A percentile compares a stretch with the other conserved stretches of the same genome.
Evolutionary conservation across 768 basidiomycete genomes (phyloP).

Genomic region (Trametes gibbosa): DNA sequence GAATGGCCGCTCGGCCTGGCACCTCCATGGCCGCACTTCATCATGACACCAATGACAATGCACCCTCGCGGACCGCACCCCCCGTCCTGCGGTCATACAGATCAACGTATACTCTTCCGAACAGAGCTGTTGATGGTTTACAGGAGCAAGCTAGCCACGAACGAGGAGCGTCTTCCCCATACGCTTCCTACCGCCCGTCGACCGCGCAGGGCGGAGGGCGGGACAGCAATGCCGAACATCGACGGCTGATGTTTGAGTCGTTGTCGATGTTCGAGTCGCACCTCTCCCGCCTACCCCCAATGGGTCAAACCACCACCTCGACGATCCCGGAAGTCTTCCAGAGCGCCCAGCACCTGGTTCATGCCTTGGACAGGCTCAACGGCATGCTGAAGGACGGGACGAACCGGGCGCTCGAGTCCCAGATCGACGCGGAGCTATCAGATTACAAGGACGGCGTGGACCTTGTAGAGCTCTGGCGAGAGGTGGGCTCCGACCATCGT

Average conservation of each 20-base stretch:
- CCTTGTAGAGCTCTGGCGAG: conserved; percentile 60
- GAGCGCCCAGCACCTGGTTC: conserved; percentile 61
- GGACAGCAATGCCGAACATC: conserved; percentile 48
- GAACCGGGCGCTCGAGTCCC: conserved; percentile 60
- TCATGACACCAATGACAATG: conserved; percentile 25
- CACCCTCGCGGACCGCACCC: conserved; percentile 38
- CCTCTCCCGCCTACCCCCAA: conserved; percentile 51
- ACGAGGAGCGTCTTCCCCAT: conserved; percentile 19
- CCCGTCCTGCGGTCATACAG: conserved; percentile 40
- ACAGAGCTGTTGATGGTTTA: conserved; percentile 4
- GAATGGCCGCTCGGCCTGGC: conserved; percentile 20
- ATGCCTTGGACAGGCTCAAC: conserved; percentile 66
- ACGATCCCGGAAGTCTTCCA: conserved; percentile 54
- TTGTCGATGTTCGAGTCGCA: conserved; percentile 68
- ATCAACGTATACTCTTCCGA: conserved; percentile 36
- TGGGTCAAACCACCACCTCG: conserved; percentile 37
- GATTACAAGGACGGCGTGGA: conserved; percentile 35
- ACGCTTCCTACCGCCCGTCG: conserved; percentile 9
- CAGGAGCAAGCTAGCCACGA: conserved; percentile 9
- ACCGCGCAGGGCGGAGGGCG: conserved; percentile 16
- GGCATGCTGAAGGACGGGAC: conserved; percentile 55
- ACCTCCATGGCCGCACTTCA: conserved; percentile 37
- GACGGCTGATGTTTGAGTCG: conserved; percentile 67
- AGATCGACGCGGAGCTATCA: conserved; percentile 74
- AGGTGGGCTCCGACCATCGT: conserved; percentile 67